Evolutionary conservation across 164 flowering plant genomes (phyloP).

Genomic region (Annona cherimola): DNA sequence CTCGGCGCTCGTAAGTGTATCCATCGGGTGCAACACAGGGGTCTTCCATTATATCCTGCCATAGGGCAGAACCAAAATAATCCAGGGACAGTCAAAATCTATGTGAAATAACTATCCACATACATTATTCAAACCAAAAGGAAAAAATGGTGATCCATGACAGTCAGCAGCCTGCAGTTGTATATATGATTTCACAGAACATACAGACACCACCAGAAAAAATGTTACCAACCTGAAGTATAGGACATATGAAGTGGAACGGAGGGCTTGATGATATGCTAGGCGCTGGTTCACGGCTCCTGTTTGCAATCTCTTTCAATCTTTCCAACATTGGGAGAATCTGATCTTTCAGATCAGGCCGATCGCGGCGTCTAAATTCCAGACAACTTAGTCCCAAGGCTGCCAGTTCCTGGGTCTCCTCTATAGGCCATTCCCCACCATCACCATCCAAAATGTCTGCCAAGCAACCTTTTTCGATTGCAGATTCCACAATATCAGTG

Average conservation of each 20-base stretch:
- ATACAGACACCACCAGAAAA: neutral
- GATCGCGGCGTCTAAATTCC: conserved; percentile 55
- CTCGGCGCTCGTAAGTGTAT: conserved; percentile 71
- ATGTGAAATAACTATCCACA: neutral
- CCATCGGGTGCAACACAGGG: conserved; percentile 92
- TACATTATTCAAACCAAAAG: neutral
- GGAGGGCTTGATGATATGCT: conserved; percentile 35
- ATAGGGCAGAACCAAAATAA: conserved; percentile 2
- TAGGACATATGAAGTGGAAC: conserved; percentile 71
- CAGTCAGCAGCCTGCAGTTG: neutral
- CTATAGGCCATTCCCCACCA: conserved; percentile 76
- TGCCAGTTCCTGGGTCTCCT: conserved; percentile 64
- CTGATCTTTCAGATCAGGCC: conserved; percentile 59
- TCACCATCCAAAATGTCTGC: conserved; percentile 45
- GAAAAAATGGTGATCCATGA: neutral
- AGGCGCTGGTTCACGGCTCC: conserved; percentile 25
- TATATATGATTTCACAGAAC: neutral
- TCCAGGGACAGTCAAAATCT: neutral
- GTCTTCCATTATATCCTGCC: conserved; percentile 74
- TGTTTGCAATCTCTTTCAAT: conserved; percentile 45
- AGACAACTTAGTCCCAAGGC: conserved; percentile 55
- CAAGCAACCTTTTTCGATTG: conserved; percentile 38
- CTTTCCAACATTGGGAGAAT: conserved; percentile 65
- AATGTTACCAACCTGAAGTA: conserved; percentile 46
- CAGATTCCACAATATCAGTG: conserved; percentile 57